Percentiles rank a stretch among this genome's conserved stretches.
These are phyloP conservation scores for Mikania micrantha DNA, from an alignment of 129 eudicot species.

Conservation along the genomic window DNA sequence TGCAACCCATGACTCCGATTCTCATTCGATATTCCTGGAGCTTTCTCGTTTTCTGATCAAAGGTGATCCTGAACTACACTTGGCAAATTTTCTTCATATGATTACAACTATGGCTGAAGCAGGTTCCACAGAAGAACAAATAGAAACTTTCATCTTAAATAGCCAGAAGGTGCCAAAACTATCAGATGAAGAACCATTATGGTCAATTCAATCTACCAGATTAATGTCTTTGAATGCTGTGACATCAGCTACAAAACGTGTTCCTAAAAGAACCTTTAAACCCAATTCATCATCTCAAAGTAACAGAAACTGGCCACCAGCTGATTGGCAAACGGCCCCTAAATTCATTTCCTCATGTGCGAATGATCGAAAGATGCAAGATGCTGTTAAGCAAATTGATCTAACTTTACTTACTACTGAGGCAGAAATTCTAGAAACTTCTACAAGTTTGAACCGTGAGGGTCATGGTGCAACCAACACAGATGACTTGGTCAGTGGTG, in stretches of 20 bases:
- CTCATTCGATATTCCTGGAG: slow-evolving; percentile 69
- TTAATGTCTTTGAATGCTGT: slow-evolving; percentile 11
- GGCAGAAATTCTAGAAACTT: neutral
- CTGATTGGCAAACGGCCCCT: slow-evolving; percentile 56
- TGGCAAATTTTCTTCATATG: slow-evolving; percentile 83
- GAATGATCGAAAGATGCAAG: slow-evolving; percentile 9
- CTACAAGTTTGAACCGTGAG: neutral
- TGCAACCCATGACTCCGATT: slow-evolving; percentile 43
- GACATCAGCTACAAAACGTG: neutral
- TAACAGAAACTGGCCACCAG: slow-evolving; percentile 58
- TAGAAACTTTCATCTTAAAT: slow-evolving; percentile 50
- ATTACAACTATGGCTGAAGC: slow-evolving; percentile 63
- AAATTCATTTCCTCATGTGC: slow-evolving; percentile 20
- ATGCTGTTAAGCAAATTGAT: slow-evolving; percentile 11
- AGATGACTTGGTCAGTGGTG: neutral
- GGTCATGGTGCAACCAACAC: neutral
- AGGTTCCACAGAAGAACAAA: slow-evolving; percentile 63
- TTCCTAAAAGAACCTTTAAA: slow-evolving; percentile 13
- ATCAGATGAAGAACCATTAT: slow-evolving; percentile 41
- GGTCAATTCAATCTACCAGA: slow-evolving; percentile 41
- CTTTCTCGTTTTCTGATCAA: slow-evolving; percentile 48
- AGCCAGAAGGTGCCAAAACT: slow-evolving; percentile 69
- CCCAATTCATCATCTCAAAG: slow-evolving; percentile 11
- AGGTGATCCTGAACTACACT: slow-evolving; percentile 47
- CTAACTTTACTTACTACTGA: slow-evolving; percentile 9